Percentiles rank a stretch among this genome's conserved stretches.
Conservation (phyloP, 768 basidiomycete species). For the Tylopilus subfusipes region DNA sequence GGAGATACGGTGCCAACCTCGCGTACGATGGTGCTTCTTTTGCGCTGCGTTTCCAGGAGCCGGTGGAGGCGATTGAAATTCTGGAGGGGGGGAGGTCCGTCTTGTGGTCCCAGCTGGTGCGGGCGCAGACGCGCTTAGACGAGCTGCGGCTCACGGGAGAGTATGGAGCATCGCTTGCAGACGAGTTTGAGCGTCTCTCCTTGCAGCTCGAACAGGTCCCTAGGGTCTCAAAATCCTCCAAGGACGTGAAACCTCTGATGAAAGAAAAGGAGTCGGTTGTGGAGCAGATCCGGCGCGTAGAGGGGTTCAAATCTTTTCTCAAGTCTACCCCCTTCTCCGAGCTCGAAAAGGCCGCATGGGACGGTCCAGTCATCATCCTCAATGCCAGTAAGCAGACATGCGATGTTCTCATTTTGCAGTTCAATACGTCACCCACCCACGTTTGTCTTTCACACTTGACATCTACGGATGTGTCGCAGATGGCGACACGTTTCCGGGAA, state of each 20-base stretch:
- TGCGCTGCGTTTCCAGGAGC: slow-evolving; percentile 21
- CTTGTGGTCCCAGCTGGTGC: slow-evolving; percentile 34
- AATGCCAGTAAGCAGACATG: slow-evolving; percentile 25
- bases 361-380: slow-evolving; percentile 37
- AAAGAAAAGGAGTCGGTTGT: slow-evolving; percentile 25
- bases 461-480: slow-evolving; percentile 14
- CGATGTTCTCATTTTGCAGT: slow-evolving; percentile 23
- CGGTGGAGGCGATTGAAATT: slow-evolving; percentile 27
- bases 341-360: slow-evolving; percentile 25
- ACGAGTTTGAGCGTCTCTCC: slow-evolving; percentile 23
- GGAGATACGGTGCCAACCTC: slow-evolving; percentile 12
- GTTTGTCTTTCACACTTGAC: slow-evolving; percentile 21
- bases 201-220: slow-evolving; percentile 12
- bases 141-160: slow-evolving; percentile 22
- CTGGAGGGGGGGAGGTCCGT: slow-evolving; percentile 34
- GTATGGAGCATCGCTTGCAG: slow-evolving; percentile 15
- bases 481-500: slow-evolving; percentile 20
- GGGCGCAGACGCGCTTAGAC: slow-evolving; percentile 25
- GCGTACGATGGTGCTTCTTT: slow-evolving; percentile 29
- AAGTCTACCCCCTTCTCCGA: slow-evolving; percentile 17
- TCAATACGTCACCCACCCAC: slow-evolving; percentile 9
- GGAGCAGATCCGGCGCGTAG: slow-evolving; percentile 30
- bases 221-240: slow-evolving; percentile 9
- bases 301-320: slow-evolving; percentile 35
- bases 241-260: slow-evolving; percentile 19